phyloP scores from a whole-genome alignment of 495 filamentous ascomycete genomes.

The Pyrenopolyporus hunteri region DNA sequence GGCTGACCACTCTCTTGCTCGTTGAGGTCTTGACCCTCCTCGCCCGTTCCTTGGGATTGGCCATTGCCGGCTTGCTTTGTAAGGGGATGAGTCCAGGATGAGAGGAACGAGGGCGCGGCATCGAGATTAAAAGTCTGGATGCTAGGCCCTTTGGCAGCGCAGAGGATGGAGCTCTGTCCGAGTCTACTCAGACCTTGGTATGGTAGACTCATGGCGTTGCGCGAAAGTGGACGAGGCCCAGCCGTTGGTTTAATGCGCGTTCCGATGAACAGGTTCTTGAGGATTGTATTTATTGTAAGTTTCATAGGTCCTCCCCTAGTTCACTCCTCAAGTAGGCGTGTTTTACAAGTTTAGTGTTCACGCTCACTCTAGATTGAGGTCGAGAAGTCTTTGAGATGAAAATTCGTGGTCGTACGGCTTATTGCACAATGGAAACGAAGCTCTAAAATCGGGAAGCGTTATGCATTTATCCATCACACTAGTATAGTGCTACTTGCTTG shows the following conservation, averaged over 20 bases:
- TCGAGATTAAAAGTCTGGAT: conserved; percentile 58
- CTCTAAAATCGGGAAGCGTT: neutral
- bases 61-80: conserved; percentile 26
- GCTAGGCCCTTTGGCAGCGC: conserved; percentile 62
- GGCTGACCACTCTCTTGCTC: conserved; percentile 37
- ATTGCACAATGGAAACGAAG: conserved; percentile 13
- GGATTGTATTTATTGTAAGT: neutral
- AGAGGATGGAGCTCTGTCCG: conserved; percentile 49
- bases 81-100: conserved; percentile 56
- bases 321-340: neutral
- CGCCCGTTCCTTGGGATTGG: conserved; percentile 16
- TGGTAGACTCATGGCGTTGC: conserved; percentile 60
- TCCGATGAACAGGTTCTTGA: neutral
- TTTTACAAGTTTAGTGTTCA: neutral
- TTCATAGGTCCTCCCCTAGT: neutral
- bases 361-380: conserved; percentile 6
- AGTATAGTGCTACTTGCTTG: no score
- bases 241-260: neutral
- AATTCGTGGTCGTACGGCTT: conserved; percentile 19
- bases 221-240: conserved; percentile 41
- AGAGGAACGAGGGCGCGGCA: conserved; percentile 51
- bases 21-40: conserved; percentile 31
- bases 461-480: conserved; percentile 15
- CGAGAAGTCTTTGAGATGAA: conserved; percentile 12
- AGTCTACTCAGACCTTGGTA: conserved; percentile 48